These are phyloP conservation scores for Gracilaria gracilis DNA, from an alignment of 23 red algal genomes.

Conservation along the genomic window DNA sequence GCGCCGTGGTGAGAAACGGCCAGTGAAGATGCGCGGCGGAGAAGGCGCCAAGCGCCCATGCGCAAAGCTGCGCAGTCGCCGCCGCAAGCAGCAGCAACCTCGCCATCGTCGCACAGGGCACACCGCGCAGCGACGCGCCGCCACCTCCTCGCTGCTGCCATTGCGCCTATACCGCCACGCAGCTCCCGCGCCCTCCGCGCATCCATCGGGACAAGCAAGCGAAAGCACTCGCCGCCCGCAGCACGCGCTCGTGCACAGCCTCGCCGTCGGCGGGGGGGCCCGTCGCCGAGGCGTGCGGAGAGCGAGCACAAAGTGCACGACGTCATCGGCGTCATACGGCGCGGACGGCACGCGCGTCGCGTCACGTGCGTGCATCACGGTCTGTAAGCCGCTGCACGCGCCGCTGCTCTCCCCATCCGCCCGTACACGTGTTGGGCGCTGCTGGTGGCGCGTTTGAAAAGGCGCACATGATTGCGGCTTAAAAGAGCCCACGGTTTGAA, in stretches of 20 bases:
- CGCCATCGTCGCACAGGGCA: not conserved
- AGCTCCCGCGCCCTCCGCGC: not conserved
- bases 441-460: constrained; percentile 2
- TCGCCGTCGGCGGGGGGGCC: not conserved
- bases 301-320: no score
- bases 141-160: not conserved
- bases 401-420: not conserved
- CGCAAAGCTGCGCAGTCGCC: not conserved
- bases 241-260: not conserved
- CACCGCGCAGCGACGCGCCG: not conserved
- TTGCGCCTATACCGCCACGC: not conserved
- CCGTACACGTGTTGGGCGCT: not conserved
- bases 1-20: constrained; percentile 6
- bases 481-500: constrained; percentile 10
- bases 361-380: not conserved
- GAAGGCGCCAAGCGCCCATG: not conserved
- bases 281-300: no score
- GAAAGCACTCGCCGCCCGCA: not conserved
- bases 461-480: not conserved
- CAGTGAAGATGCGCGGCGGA: constrained; percentile 21
- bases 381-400: constrained; percentile 18
- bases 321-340: not conserved
- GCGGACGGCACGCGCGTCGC: not conserved
- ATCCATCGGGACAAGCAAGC: not conserved
- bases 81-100: constrained; percentile 2